Conservation (phyloP, 1,284 basidiomycete species). For the Ustilago shanxiensis region DNA sequence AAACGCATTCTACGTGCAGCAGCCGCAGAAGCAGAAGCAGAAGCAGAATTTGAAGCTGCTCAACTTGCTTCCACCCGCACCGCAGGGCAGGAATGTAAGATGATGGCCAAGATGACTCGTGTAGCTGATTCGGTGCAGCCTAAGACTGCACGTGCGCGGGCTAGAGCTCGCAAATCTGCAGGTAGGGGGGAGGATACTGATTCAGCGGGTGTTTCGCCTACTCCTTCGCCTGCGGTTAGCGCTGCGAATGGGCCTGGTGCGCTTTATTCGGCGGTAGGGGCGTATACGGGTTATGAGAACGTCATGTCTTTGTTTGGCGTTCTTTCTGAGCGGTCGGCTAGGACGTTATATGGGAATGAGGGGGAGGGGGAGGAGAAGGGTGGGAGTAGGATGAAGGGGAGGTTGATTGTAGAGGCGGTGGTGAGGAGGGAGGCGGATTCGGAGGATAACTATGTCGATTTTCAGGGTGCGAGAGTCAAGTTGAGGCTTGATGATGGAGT, state of each 20-base stretch:
- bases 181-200: neutral
- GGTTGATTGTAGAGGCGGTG: conserved; percentile 47
- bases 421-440: conserved; percentile 22
- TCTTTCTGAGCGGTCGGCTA: conserved; percentile 37
- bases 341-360: conserved; percentile 12
- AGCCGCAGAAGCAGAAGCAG: conserved; percentile 32
- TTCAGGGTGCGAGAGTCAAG: conserved; percentile 17
- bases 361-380: neutral
- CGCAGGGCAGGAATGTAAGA: conserved; percentile 27
- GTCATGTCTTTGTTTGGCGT: conserved; percentile 42
- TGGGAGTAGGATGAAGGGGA: conserved; percentile 1
- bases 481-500: neutral
- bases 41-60: conserved; percentile 10
- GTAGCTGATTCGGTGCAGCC: conserved; percentile 46
- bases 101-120: conserved; percentile 51
- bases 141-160: conserved; percentile 43
- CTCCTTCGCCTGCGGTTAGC: conserved; percentile 15
- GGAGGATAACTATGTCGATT: conserved; percentile 22
- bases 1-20: conserved; percentile 48
- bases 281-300: conserved; percentile 40
- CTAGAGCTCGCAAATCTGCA: conserved; percentile 21
- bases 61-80: conserved; percentile 10
- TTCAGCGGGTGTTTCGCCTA: conserved; percentile 15
- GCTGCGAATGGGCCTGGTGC: neutral
- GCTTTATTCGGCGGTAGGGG: neutral